Evolutionary conservation across 2,329 filamentous ascomycete genomes (phyloP), one percentile per base, ranked within the genome.

Genomic region (Aspergillus clavatus): DNA sequence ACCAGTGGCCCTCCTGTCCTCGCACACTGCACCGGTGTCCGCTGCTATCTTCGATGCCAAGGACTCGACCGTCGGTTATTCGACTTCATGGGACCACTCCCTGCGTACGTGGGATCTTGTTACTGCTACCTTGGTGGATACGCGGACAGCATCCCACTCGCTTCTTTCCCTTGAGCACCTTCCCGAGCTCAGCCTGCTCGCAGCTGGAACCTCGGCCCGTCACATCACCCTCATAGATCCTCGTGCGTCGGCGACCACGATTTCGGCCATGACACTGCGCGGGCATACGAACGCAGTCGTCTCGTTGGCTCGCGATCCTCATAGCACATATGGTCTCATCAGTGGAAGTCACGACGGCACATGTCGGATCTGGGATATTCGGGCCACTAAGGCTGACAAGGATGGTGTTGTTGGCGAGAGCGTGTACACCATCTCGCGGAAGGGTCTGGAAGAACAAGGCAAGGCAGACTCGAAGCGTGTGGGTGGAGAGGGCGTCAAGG

Each of bases 181-280:
- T 11, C 81, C 82, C 1, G 77, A 82, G 2, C 72, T 84, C 22
- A 71, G 78, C 61, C 71, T 85, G 53, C 69, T 86, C 26, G 82
- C 81, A 11, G 85, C 88, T 18, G 93, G 90, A 47, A 95, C 88
- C 2, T 84, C 84, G 12, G 87, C 88, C 18, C 79, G 89, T 45
- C 88, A 95, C 70, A 87, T 98, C 62, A 91, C 89, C 0, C 78
- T 98, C n/a, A 81, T 97, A 55, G 93, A 98, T 66, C 91, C 91
- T 3, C 82, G 93, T 42, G 84, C 81, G 23, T 86, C 83, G 3
- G 86, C 89, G 3, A 79, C 82, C 1, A 79, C 83, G 1, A 86
- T 91, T 19, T 82, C 85, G 8, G 87, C 89, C 31, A 87, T 96
- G 82, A 95, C 89, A n/a, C 80, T 96, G 16, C 81, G 89, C 26